Conservation (phyloP, 2,329 filamentous ascomycete species). For the Paraphaeosphaeria minitans region DNA sequence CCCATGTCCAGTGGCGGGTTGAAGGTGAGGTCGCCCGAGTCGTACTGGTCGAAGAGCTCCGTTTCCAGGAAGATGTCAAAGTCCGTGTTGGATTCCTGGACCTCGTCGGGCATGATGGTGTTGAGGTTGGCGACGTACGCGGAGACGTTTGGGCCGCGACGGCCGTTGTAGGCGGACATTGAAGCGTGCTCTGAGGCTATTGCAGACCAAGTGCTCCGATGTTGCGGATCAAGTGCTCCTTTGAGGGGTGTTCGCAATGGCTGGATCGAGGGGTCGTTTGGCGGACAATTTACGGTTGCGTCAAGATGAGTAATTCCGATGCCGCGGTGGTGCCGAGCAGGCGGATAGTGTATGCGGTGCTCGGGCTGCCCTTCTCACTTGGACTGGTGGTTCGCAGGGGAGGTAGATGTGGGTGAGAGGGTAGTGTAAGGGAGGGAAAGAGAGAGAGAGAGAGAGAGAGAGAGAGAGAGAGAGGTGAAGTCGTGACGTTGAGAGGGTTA, state of each 20-base stretch:
- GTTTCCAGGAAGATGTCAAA: constrained; percentile 63
- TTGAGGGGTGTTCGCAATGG: constrained; percentile 20
- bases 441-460: no score
- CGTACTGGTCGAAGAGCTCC: constrained; percentile 72
- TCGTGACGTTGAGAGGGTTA: constrained; percentile 16
- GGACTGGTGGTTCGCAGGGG: not conserved
- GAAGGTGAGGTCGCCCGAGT: constrained; percentile 32
- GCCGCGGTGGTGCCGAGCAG: not conserved
- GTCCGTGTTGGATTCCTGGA: constrained; percentile 44
- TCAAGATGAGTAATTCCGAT: constrained; percentile 28
- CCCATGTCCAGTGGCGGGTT: constrained; percentile 33
- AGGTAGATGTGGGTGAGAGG: not conserved
- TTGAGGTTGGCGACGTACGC: constrained; percentile 89
- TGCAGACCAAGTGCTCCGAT: constrained; percentile 8
- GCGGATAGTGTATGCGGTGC: not conserved
- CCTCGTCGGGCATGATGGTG: constrained; percentile 56
- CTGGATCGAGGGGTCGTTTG: constrained; percentile 7
- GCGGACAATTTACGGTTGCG: constrained; percentile 17
- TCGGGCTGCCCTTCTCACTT: not conserved
- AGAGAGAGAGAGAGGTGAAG: constrained; percentile 1
- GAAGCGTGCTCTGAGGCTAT: constrained; percentile 4
- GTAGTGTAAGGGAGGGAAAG: no score
- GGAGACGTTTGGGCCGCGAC: constrained; percentile 84
- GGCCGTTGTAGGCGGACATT: constrained; percentile 78
- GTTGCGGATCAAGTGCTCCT: constrained; percentile 8